These are phyloP conservation scores for Xeromyces bisporus DNA, from an alignment of 495 filamentous ascomycete genomes.

Conservation along the genomic window DNA sequence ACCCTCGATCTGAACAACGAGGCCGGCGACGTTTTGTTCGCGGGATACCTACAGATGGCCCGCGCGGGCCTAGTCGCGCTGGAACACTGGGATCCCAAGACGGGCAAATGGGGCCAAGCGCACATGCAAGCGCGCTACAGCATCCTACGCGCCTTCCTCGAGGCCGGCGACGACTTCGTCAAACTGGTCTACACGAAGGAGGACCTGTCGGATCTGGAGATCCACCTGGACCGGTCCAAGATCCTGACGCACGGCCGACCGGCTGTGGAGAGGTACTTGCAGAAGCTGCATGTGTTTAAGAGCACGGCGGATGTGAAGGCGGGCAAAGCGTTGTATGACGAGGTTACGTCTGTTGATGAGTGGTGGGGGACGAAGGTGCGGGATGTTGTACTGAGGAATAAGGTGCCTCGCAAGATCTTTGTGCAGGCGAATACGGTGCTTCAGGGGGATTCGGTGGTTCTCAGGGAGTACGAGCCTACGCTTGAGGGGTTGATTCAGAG, in stretches of 20 bases:
- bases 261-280: slow-evolving; percentile 76
- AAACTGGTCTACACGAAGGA: slow-evolving; percentile 54
- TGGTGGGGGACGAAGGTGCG: slow-evolving; percentile 68
- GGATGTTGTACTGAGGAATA: slow-evolving; percentile 64
- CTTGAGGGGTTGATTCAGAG: slow-evolving; percentile 79
- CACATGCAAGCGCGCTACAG: slow-evolving; percentile 91
- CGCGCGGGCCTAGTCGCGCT: slow-evolving; percentile 69
- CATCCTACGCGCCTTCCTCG: slow-evolving; percentile 78
- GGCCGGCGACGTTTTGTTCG: slow-evolving; percentile 73
- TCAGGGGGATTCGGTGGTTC: slow-evolving; percentile 51
- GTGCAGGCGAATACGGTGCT: slow-evolving; percentile 83
- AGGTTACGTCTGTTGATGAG: slow-evolving; percentile 64
- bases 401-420: slow-evolving; percentile 87
- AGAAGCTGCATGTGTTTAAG: slow-evolving; percentile 87
- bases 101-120: slow-evolving; percentile 80
- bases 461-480: slow-evolving; percentile 83
- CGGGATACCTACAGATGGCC: slow-evolving; percentile 81
- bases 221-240: slow-evolving; percentile 67
- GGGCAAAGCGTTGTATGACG: slow-evolving; percentile 59
- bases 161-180: slow-evolving; percentile 67
- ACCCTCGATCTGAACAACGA: slow-evolving; percentile 49
- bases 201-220: slow-evolving; percentile 64
- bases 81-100: slow-evolving; percentile 79
- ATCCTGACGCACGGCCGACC: slow-evolving; percentile 52
- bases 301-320: slow-evolving; percentile 66